Evolutionary conservation across 768 basidiomycete species (phyloP), one percentile per base, ranked within the genome.

Genomic region (Termitomyces sp.): DNA sequence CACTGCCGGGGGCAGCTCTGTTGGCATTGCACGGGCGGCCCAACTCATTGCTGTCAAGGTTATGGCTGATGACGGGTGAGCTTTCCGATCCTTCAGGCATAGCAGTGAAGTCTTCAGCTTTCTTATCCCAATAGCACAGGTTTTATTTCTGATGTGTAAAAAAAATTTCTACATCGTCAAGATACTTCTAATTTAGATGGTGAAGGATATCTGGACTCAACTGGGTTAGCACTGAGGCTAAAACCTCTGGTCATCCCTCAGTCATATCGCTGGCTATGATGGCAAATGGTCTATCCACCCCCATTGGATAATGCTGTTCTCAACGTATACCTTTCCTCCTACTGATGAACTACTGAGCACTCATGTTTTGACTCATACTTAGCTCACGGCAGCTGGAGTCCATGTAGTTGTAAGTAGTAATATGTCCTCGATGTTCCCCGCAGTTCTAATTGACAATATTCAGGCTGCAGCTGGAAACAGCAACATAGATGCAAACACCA

Each of bases 31-130:
- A 28, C 28, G 75, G 45, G 48, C 48, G 3, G 61, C 56, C 20
- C 57, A 28, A 33, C 32, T 63, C 38, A 60, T 63, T 18, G 63
- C 55, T 12, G 63, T 63, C 24, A 63, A 63, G 22, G 63, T 63
- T 35, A 22, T 62, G 9, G 35, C 32, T 24, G 59, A 61, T 45
- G 18, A 50, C 11, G 35, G 40, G 48, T 57, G 11, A 50, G 48
- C 18, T 3, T 4, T 42, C 9, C 42, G 32, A 24, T 42, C 0
- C 18, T 24, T 16, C 44, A 22, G n/a, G 15, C n/a, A 18, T 35
- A 9, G 18, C 1, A 7, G 9, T 35, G 35, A 35, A 4, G 7
- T 4, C 35, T 11, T 35, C 35, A 35, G 9, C 22, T 45, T 4
- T 28, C 15, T n/a, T 16, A 11, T 18, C 16, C 8, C 20, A 33